phyloP scores from a whole-genome alignment of 2,329 filamentous ascomycete species.

The Sclerotinia nivalis region DNA sequence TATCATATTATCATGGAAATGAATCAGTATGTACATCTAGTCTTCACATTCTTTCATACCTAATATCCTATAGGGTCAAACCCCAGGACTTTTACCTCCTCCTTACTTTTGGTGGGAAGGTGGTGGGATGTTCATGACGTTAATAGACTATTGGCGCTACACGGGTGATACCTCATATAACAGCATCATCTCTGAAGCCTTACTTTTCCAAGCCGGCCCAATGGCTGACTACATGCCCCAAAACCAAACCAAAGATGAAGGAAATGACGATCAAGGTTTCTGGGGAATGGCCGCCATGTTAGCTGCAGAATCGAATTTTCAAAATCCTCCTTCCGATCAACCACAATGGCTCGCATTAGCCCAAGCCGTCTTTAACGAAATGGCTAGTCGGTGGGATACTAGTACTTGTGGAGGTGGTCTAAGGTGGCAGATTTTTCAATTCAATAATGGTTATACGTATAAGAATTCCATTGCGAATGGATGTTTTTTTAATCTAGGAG shows the following conservation, averaged over 20 bases:
- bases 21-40: conserved; percentile 42
- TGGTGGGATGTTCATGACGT: conserved; percentile 70
- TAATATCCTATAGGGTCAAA: conserved; percentile 52
- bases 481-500: conserved; percentile 61
- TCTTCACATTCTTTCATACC: conserved; percentile 43
- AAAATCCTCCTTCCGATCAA: conserved; percentile 52
- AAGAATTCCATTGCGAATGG: conserved; percentile 66
- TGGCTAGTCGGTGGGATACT: conserved; percentile 70
- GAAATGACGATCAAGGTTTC: conserved; percentile 74
- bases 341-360: conserved; percentile 71
- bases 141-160: conserved; percentile 84
- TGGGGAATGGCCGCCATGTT: conserved; percentile 72
- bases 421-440: conserved; percentile 81
- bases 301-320: conserved; percentile 67
- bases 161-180: conserved; percentile 74
- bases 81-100: conserved; percentile 50
- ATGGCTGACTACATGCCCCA: conserved; percentile 75
- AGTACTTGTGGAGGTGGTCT: conserved; percentile 69
- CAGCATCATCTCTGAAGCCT: conserved; percentile 57
- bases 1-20: conserved; percentile 55
- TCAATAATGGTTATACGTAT: conserved; percentile 79
- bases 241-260: conserved; percentile 60
- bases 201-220: conserved; percentile 72
- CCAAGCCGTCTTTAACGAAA: conserved; percentile 78
- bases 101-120: conserved; percentile 61